Evolutionary conservation across 2,329 filamentous ascomycete genomes (phyloP), one percentile per base, ranked within the genome.

Genomic region (Didymella glomerata): DNA sequence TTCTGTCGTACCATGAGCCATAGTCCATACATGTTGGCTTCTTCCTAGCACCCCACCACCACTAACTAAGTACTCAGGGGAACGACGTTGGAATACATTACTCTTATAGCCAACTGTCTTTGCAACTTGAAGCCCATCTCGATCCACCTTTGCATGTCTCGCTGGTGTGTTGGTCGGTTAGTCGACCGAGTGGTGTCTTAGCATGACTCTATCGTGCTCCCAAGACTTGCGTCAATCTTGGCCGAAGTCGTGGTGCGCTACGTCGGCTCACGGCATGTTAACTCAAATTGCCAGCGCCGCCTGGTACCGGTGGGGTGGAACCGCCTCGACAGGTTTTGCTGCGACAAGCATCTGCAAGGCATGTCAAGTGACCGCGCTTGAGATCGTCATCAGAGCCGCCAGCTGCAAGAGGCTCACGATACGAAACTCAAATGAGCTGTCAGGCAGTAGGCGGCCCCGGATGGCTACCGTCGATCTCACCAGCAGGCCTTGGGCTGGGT

Each of bases 401-500:
- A 40, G 36, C 36, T 44, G 10, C 52, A 48, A 5, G 11, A 40
- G 18, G 28, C 44, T 50, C 41, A 54, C 44, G 9, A 46, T 50
- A 54, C 50, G 46, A 41, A 25, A 16, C 50, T 11, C n/a, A 20
- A 24, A 44, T 52, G n/a, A 49, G 25, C 40, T 45, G 49, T 40
- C 55, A 40, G 32, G 34, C 46, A 53, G 30, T 49, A 49, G 24
- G 13, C 32, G 45, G 32, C 25, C 25, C 55, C 34, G 28, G 44
- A 48, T 27, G 42, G 24, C 34, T 47, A 45, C 48, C 48, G 48
- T 53, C 55, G 55, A 58, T 58, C 55, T 44, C 42, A 36, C 13
- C 48, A 48, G 18, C 32, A 51, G 42, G 42, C 38, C 51, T 48
- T 55, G 34, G 25, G 32, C 52, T 52, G 32, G 10, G 24, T 32